These are phyloP conservation scores for Corymbia citriodora DNA, from an alignment of 441 rosid species.

Conservation along the genomic window DNA sequence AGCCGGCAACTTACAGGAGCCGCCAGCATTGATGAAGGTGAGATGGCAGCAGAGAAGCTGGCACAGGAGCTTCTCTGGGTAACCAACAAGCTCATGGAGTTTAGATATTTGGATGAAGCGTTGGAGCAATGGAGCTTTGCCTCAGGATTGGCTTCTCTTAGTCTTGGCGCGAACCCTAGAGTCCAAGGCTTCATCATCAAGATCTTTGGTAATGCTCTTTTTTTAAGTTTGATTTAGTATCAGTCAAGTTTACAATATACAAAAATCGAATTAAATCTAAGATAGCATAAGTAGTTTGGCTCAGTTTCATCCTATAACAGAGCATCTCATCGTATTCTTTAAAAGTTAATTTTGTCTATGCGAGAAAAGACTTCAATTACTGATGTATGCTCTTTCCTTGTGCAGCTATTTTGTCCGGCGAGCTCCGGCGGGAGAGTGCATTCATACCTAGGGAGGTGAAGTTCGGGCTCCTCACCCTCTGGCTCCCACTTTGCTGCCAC, in stretches of 20 bases:
- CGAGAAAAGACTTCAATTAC: neutral
- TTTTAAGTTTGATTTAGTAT: neutral
- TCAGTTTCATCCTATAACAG: neutral
- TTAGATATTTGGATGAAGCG: constrained; percentile 58
- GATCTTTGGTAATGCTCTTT: constrained; percentile 38
- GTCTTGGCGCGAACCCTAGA: constrained; percentile 57
- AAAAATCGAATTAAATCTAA: neutral
- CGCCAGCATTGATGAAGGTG: constrained; percentile 16
- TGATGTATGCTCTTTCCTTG: neutral
- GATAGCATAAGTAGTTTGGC: neutral
- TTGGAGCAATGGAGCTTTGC: constrained; percentile 68
- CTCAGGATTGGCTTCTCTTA: constrained; percentile 49
- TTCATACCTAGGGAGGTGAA: constrained; percentile 43
- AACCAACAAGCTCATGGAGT: constrained; percentile 44
- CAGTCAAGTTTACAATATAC: neutral
- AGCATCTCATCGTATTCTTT: neutral
- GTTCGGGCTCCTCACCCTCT: constrained; percentile 50
- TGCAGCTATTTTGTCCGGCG: constrained; percentile 50
- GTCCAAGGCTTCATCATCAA: constrained; percentile 61
- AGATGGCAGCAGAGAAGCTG: constrained; percentile 56
- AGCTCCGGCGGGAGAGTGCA: constrained; percentile 25
- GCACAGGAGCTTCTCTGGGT: constrained; percentile 71
- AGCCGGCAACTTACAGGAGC: constrained; percentile 1
- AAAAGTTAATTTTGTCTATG: neutral
- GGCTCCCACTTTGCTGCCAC: constrained; percentile 65